Evolutionary conservation across 2,329 filamentous ascomycete genomes (phyloP), one percentile per base, ranked within the genome.

Genomic region (Aspergillus texensis): DNA sequence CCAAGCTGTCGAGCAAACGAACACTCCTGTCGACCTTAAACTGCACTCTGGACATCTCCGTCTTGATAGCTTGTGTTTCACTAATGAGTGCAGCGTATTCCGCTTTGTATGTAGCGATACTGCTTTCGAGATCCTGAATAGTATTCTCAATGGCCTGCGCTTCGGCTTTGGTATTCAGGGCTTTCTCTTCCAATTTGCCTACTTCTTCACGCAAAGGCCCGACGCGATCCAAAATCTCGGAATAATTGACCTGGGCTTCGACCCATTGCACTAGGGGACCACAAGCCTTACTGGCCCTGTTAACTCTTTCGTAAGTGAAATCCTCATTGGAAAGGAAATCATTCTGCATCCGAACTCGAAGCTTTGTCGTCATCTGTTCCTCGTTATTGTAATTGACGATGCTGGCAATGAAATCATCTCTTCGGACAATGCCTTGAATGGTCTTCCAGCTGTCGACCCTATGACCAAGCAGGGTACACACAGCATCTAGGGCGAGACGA

Each of bases 1-100:
- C 96, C 69, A 99, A 83, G 79, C 94, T 97, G 79, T 97, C 94
- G 24, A 99, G 89, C 55, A 99, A 85, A 73, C 93, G 90, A 66
- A 97, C 92, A 82, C 94, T 98, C 75, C 95, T 90, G 77, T 98
- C 93, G 61, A 99, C 95, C 86, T 99, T 99, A 84, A 94, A 97
- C 79, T 99, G 91, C 9, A 99, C 95, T 65, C 93, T 90, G 65
- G 89, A 88, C 95, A 99, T 98, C 81, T 99, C 95, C 0, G 91
- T 84, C 83, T 98, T 98, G 86, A 99, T 98, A 5, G 93, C 92
- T 77, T 98, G 92, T 0, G 94, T 97, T 81, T 99, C 93, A 78
- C 94, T 97, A 76, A 99, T 97, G 65, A 99, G 87, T 8, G 92
- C 90, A 53, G 94, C 94, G 74, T 99, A 99, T 80, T 99, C 95